Base-by-base conservation (phyloP, 805 yeast species). In the Suhomyces prunicola region DNA sequence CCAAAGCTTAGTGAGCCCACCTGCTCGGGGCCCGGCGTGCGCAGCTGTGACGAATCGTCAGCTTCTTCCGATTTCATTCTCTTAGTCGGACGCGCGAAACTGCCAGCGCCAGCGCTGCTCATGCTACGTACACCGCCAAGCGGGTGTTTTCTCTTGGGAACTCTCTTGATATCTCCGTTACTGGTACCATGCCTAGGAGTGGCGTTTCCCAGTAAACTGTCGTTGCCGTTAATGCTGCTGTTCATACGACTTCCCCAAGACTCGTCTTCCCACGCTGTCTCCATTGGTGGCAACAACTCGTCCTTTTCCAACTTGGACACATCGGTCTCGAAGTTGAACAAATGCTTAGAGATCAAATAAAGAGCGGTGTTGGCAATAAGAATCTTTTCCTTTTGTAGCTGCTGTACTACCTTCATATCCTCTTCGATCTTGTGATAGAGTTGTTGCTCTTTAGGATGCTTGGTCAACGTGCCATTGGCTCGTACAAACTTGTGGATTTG, bases 331-430 rank as follows among this genome's bases (percentile, higher is more conserved):
- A 93, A 78, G 59, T 81, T 81, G 50, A 77, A 76, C 54, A 91
- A 73, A 66, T 93, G 96, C 63, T 88, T 87, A 2, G 91, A 72
- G 3, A 93, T 82, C 31, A 88, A 68, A 65, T 86, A 88, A 46
- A 93, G 75, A 3, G 96, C 92, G 1, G 96, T 90, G 63, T 90
- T 88, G 5, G 97, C 89, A 40, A 91, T 69, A 10, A 86, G 71
- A 47, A 87, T 81, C 71, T 94, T 93, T 54, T 88, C 94, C 55
- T 82, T 80, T 65, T 93, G 97, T 40, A 90, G 60, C 50, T 73
- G 74, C 50, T 80, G 75, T 6, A 87, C 84, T 46, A 76, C 71
- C 36, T 77, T 78, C 73, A 86, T 82, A 52, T 87, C 93, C 44
- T 86, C 87, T 45, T 81, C 79, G 6, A 92, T 87, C 60, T 85